Evolutionary conservation across 768 basidiomycete genomes (phyloP).

Genomic region (Leucocoprinus sp.): DNA sequence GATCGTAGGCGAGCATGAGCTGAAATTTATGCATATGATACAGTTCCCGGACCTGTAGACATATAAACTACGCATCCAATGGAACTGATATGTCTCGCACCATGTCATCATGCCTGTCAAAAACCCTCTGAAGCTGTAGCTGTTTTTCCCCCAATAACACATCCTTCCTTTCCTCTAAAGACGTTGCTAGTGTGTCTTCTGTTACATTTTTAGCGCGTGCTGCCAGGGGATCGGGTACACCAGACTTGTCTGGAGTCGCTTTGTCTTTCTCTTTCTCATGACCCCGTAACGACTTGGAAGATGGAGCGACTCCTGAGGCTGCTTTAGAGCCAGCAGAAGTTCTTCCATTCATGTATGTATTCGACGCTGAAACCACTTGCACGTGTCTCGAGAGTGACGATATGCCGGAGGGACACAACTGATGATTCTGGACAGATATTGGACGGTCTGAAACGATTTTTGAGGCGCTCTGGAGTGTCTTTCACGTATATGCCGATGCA

Average conservation of each 20-base stretch:
- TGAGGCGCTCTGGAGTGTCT: conserved; percentile 31
- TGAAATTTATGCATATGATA: conserved; percentile 86
- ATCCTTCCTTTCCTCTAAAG: conserved; percentile 28
- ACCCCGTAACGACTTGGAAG: conserved; percentile 1
- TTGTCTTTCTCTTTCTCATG: conserved; percentile 8
- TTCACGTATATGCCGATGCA: conserved; percentile 13
- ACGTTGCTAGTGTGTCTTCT: conserved; percentile 18
- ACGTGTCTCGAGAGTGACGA: conserved; percentile 1
- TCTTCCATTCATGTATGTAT: conserved; percentile 9
- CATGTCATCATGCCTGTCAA: conserved; percentile 64
- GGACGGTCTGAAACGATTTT: conserved; percentile 55
- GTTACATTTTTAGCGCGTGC: conserved; percentile 15
- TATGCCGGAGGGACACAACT: conserved; percentile 4
- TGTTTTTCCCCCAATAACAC: conserved; percentile 53
- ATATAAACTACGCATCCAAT: background rate
- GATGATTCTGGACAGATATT: conserved; percentile 55
- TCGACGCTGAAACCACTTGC: background rate
- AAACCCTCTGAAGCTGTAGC: conserved; percentile 45
- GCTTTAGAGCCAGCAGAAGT: background rate
- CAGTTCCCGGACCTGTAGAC: conserved; percentile 64
- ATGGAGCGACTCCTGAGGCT: background rate
- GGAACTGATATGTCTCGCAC: conserved; percentile 35
- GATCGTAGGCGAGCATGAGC: conserved; percentile 70
- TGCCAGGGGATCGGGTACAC: conserved; percentile 1
- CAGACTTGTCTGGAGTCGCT: background rate